These are phyloP conservation scores for Saksenaea oblongispora DNA, from an alignment of 371 early-diverging fungal genomes.

Conservation along the genomic window DNA sequence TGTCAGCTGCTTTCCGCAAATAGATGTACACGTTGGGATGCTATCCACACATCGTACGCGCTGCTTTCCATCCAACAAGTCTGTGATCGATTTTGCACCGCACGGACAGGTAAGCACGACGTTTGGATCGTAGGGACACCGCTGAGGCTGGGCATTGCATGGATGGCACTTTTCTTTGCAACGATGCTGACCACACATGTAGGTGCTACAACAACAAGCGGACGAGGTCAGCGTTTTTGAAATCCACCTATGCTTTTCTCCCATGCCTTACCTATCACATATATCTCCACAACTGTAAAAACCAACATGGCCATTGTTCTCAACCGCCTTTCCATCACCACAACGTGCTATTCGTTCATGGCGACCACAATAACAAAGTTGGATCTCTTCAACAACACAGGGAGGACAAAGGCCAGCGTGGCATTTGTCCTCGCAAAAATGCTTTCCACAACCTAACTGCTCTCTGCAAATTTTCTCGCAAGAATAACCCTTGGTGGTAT, in stretches of 20 bases:
- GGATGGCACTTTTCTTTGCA: slow-evolving; percentile 81
- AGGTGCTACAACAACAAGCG: slow-evolving; percentile 38
- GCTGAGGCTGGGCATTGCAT: slow-evolving; percentile 38
- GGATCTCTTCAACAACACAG: slow-evolving; percentile 56
- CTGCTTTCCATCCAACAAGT: slow-evolving; percentile 29
- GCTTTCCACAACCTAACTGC: slow-evolving; percentile 72
- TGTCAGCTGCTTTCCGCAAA: slow-evolving; percentile 63
- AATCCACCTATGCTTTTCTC: slow-evolving; percentile 16
- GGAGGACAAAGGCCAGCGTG: slow-evolving; percentile 73
- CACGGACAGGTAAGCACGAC: slow-evolving; percentile 81
- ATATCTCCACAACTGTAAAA: slow-evolving; percentile 61
- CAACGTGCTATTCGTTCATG: slow-evolving; percentile 58
- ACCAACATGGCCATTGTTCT: slow-evolving; percentile 45
- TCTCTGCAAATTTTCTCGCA: slow-evolving; percentile 73
- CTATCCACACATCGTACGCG: slow-evolving; percentile 73
- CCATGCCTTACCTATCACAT: slow-evolving; percentile 56
- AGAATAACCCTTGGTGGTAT: slow-evolving; percentile 58
- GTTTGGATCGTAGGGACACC: slow-evolving; percentile 76
- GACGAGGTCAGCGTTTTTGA: too few relatives aligned
- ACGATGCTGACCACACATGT: slow-evolving; percentile 75
- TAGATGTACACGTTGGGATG: slow-evolving; percentile 73
- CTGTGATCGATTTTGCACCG: slow-evolving; percentile 51
- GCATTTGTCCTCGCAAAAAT: slow-evolving; percentile 64
- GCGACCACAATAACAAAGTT: slow-evolving; percentile 76
- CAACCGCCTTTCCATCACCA: slow-evolving; percentile 52